These are phyloP conservation scores for Candida dubliniensis DNA, from an alignment of 1,139 yeast genomes.

Conservation along the genomic window DNA sequence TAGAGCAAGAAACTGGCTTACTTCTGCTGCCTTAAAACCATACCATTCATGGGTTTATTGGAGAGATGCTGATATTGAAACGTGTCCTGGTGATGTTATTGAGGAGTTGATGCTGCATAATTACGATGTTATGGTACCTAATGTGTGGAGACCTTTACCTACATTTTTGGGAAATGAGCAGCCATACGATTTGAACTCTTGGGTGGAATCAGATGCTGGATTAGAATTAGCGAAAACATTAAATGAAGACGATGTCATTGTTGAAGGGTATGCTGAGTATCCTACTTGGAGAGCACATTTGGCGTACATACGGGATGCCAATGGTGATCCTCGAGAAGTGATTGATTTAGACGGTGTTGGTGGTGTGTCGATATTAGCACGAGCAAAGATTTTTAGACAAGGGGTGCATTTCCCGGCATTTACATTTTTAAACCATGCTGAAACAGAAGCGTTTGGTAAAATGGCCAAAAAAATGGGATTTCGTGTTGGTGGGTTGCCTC, in stretches of 20 bases:
- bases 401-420: constrained; percentile 91
- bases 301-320: constrained; percentile 66
- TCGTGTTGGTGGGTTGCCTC: constrained; percentile 82
- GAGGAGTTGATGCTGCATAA: constrained; percentile 74
- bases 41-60: constrained; percentile 94
- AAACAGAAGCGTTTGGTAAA: constrained; percentile 90
- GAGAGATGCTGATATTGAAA: constrained; percentile 89
- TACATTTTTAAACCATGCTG: constrained; percentile 86
- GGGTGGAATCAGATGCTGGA: constrained; percentile 80
- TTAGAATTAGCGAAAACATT: constrained; percentile 63
- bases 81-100: constrained; percentile 76
- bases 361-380: constrained; percentile 83
- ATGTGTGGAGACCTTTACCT: constrained; percentile 87
- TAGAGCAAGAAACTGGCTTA: constrained; percentile 84
- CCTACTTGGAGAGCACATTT: constrained; percentile 87
- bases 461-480: constrained; percentile 81
- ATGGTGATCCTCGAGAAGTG: constrained; percentile 65
- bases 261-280: constrained; percentile 87
- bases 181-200: constrained; percentile 83
- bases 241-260: constrained; percentile 83
- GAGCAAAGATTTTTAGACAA: constrained; percentile 75
- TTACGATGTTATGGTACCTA: constrained; percentile 84
- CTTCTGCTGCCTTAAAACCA: constrained; percentile 73
- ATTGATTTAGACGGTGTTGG: constrained; percentile 86
- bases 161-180: constrained; percentile 75